Conservation (phyloP, 2,329 filamentous ascomycete species). For the Alternaria gansuensis region DNA sequence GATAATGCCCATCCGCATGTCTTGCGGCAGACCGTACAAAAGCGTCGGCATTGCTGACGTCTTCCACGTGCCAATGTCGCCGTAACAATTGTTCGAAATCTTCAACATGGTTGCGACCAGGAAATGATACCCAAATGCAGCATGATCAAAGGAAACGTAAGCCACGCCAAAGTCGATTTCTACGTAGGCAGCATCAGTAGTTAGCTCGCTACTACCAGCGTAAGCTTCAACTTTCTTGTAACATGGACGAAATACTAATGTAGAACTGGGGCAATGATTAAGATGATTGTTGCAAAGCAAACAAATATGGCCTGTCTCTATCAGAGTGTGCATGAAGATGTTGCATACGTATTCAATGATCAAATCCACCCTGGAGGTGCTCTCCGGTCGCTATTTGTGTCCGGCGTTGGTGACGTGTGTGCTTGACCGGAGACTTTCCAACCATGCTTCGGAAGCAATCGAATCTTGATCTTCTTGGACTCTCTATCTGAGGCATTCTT, state of each 20-base stretch:
- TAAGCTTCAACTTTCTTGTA: no score
- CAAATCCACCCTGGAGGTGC: neutral
- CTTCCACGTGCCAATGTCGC: constrained; percentile 38
- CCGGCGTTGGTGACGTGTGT: neutral
- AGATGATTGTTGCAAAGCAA: neutral
- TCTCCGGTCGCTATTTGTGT: neutral
- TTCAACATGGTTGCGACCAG: constrained; percentile 39
- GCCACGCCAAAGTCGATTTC: constrained; percentile 44
- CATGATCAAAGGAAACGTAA: constrained; percentile 39
- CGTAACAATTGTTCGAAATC: constrained; percentile 24
- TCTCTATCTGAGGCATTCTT: neutral
- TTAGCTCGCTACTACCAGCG: constrained; percentile 17
- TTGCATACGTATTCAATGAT: neutral
- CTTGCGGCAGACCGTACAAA: constrained; percentile 33
- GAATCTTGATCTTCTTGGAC: constrained; percentile 14
- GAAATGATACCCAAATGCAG: constrained; percentile 35
- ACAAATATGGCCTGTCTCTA: neutral
- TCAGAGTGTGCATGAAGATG: neutral
- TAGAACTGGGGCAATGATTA: neutral
- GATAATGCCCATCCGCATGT: constrained; percentile 1
- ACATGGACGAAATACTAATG: no score
- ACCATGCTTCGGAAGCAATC: constrained; percentile 25
- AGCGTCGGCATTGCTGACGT: constrained; percentile 38
- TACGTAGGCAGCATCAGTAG: constrained; percentile 16
- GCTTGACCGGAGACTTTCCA: constrained; percentile 36